Evolutionary conservation across 2,329 filamentous ascomycete genomes (phyloP).

Genomic region (Chaetomiaceae sp.): DNA sequence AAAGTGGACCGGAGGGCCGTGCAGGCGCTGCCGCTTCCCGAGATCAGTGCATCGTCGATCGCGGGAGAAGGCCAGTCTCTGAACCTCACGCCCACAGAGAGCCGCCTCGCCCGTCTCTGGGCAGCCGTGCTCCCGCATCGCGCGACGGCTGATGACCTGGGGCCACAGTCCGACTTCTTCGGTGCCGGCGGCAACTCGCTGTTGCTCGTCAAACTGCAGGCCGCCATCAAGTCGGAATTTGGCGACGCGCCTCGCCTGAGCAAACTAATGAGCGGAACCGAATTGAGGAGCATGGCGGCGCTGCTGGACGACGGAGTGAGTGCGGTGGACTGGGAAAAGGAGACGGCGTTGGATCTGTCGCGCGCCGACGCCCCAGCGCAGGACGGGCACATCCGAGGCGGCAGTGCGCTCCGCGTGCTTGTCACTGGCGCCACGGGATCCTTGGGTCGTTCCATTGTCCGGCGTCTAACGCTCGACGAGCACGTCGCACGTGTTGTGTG

Average conservation of each 20-base stretch:
- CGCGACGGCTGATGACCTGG: neutral
- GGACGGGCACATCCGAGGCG: too few species aligned
- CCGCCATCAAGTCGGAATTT: neutral
- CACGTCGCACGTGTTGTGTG: neutral
- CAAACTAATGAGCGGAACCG: neutral
- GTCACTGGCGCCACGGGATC: neutral
- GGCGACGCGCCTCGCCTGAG: neutral
- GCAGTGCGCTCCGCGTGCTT: neutral
- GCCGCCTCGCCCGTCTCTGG: neutral
- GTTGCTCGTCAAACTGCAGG: constrained; percentile 5
- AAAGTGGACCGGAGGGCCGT: constrained; percentile 2
- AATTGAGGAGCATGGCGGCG: neutral
- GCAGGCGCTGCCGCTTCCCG: neutral
- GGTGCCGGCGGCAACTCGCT: constrained; percentile 1
- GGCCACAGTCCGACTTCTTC: constrained; percentile 1
- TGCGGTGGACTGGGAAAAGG: neutral
- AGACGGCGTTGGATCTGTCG: neutral
- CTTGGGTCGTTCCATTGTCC: neutral
- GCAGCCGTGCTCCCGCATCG: neutral
- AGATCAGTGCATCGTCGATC: neutral
- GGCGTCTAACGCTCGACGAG: neutral
- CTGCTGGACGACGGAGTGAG: neutral
- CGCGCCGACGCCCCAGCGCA: too few species aligned
- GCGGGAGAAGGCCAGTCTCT: neutral
- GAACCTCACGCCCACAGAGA: neutral